Evolutionary conservation across 1,139 yeast genomes (phyloP).

Genomic region (Ogataea hybrid): DNA sequence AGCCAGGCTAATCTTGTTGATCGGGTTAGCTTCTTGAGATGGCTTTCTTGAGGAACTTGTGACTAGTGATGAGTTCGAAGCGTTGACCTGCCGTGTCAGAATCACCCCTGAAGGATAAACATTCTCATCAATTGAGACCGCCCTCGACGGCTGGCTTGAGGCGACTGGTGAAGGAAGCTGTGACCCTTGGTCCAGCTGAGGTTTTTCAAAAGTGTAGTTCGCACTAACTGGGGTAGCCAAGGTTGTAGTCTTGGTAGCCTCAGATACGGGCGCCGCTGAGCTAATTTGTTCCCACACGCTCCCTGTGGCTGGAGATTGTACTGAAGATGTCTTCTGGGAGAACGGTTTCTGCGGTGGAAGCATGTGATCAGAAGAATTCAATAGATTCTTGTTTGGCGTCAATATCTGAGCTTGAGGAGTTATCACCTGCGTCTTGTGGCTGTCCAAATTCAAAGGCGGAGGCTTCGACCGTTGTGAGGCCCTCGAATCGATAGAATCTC

Average conservation of each 20-base stretch:
- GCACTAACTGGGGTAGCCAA: slow-evolving; percentile 6
- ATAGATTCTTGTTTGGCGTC: slow-evolving; percentile 20
- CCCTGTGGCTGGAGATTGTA: slow-evolving; percentile 19
- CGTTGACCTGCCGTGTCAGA: slow-evolving; percentile 10
- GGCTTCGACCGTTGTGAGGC: neutral
- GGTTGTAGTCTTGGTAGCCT: slow-evolving; percentile 9
- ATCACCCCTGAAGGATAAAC: slow-evolving; percentile 9
- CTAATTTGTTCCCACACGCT: slow-evolving; percentile 19
- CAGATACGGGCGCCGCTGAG: slow-evolving; percentile 11
- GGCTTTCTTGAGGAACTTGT: slow-evolving; percentile 21
- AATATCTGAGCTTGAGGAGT: slow-evolving; percentile 13
- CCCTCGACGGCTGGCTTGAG: slow-evolving; percentile 7
- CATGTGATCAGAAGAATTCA: slow-evolving; percentile 19
- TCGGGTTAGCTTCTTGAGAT: slow-evolving; percentile 26
- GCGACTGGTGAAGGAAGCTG: slow-evolving; percentile 10
- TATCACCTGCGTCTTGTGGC: neutral
- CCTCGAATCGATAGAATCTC: slow-evolving; percentile 7
- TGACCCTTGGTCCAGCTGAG: slow-evolving; percentile 7
- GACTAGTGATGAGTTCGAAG: slow-evolving; percentile 17
- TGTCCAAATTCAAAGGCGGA: slow-evolving; percentile 3
- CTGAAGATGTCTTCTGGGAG: slow-evolving; percentile 11
- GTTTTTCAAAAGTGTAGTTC: slow-evolving; percentile 1
- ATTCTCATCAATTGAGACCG: slow-evolving; percentile 15
- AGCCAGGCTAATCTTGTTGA: slow-evolving; percentile 28
- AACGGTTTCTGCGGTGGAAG: slow-evolving; percentile 25